These are phyloP conservation scores for Apiospora aurea DNA, from an alignment of 2,329 filamentous ascomycete genomes.

Conservation along the genomic window DNA sequence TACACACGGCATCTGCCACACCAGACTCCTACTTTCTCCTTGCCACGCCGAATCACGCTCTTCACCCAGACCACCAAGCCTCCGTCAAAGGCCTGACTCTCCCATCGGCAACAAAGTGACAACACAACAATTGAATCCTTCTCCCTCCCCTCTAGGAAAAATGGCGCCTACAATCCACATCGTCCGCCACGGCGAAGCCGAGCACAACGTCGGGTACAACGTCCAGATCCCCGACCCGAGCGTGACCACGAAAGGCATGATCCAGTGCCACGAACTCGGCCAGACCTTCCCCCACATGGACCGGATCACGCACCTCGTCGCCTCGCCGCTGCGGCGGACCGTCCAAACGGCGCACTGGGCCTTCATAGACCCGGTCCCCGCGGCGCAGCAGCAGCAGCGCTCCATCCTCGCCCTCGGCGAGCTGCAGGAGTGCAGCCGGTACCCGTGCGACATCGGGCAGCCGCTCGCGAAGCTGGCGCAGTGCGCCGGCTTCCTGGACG, in stretches of 20 bases:
- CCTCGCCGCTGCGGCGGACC: conserved; percentile 80
- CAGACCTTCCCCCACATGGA: conserved; percentile 67
- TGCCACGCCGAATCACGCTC: not conserved
- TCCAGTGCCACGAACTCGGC: conserved; percentile 72
- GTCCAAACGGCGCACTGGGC: conserved; percentile 75
- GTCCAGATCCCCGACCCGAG: conserved; percentile 73
- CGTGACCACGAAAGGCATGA: conserved; percentile 73
- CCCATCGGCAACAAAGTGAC: not conserved
- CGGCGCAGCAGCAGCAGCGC: conserved; percentile 38
- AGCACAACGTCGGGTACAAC: conserved; percentile 76
- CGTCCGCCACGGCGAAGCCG: conserved; percentile 76
- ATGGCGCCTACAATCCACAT: conserved; percentile 64
- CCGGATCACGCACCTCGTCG: conserved; percentile 69
- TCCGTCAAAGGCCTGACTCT: not conserved
- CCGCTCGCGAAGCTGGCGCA: conserved; percentile 60
- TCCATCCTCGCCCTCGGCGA: conserved; percentile 72
- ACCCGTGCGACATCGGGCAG: conserved; percentile 77
- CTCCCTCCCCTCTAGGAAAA: not conserved
- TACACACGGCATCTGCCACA: not conserved
- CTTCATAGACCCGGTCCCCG: conserved; percentile 55
- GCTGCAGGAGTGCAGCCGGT: conserved; percentile 75
- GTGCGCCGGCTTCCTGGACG: conserved; percentile 66
- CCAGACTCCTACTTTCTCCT: not conserved
- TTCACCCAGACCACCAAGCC: not conserved
- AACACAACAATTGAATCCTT: conserved; percentile 5